Base-by-base conservation (phyloP, 1,284 basidiomycete species). In the Phellopilus nigrolimitatus region DNA sequence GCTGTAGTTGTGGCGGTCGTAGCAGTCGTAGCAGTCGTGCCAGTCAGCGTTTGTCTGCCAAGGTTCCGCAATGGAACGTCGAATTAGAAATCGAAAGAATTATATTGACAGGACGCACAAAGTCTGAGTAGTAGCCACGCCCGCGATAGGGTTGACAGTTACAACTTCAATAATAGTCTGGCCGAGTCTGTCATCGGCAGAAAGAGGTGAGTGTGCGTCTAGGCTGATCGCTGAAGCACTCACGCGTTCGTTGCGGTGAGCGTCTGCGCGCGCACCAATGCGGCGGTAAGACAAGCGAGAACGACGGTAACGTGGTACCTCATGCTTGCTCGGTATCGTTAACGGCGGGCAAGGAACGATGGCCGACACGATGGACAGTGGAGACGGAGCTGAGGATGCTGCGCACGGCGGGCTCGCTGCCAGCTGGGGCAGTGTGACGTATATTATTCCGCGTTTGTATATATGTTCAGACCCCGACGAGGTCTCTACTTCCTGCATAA, bases 111-210 rank as follows among this genome's bases (percentile, higher is more conserved):
- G 45, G 30, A 30, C 75, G 45, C 55, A 82, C 81, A 84, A 47
- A 4, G 68, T 68, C 27, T 62, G 55, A 3, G 83, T 83, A 0
- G 67, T 65, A 1, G 70, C 61, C 13, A 70, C 13, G 21, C 76
- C 79, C 10, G 60, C 51, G 4, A 58, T 54, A 3, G 62, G 61
- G 58, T 81, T 71, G 15, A 67, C 59, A 7, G 78, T 75, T 51
- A 80, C 49, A 41, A 74, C 68, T 55, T 80, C 72, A 28, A 84
- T 72, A 41, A 87, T 66, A 0, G 80, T 74, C 22, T 71, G 60
- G 9, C 83, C 84, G 40, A 65, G 62, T 3, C 80, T 84, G 49
- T 25, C 33, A 54, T 37, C 12, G 10, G 36, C 3, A 40, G 19
- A 31, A n/a, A 33, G 30, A 10, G 30, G 17, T 52, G 22, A 56